Evolutionary conservation across 371 early-diverging fungal genomes (phyloP), one percentile per base, ranked within the genome.

Genomic region (Mortierella sp.): DNA sequence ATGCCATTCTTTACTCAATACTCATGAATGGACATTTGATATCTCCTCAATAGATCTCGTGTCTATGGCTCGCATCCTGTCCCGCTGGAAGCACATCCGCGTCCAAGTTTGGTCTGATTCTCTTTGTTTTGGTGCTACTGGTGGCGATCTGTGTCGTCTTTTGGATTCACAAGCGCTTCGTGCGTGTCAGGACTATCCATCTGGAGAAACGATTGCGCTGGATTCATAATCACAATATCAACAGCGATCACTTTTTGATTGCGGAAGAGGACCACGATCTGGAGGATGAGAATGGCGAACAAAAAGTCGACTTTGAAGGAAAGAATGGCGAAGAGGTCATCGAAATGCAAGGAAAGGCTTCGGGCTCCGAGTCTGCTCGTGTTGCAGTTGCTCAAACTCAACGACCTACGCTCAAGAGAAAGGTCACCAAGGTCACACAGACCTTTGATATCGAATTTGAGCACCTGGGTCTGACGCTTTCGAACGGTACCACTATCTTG

Each of bases 381-480:
- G 51, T 17, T n/a, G 17, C 37, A 56, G n/a, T 10, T n/a, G n/a
- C 22, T 39, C 21, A 39, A 28, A 24, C 53, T 25, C 55, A 40
- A 24, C 56, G 57, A 53, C 55, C 70, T 22, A 13, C 48, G 14
- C 46, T 76, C 27, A 69, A 44, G 57, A 61, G 57, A 39, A 60
- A 54, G 19, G 28, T 54, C 24, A 69, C 60, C 24, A 81, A 39
- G 39, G 71, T 71, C 28, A 48, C 60, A 10, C 80, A 63, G 40
- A 68, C 67, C 0, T 82, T 83, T 48, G 82, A 88, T 53, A 81
- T 86, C 58, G 79, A 83, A 59, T 90, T 90, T 74, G 83, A 83
- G 22, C 74, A 83, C 55, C 57, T 90, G 12, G 80, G 86, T 4
- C 63, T 90, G 22, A 76, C 57, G 10, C 71, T 90, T 8, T 82